Conservation (phyloP, 1,284 basidiomycete genomes). For the Spongispora temasekensis region DNA sequence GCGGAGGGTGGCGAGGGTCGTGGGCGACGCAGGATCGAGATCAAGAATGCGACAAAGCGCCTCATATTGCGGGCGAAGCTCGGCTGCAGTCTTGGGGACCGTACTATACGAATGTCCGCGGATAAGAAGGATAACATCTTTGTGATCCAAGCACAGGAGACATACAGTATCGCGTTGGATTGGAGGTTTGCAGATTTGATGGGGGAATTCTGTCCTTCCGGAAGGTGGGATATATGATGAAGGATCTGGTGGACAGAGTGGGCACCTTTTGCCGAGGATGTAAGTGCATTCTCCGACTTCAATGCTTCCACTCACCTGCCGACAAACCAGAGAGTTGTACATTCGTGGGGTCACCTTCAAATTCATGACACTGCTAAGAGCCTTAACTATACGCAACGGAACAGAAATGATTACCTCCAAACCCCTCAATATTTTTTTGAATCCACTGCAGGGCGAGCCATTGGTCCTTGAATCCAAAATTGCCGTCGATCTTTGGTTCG, state of each 20-base stretch:
- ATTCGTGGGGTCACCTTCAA: slow-evolving; percentile 54
- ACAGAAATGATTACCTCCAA: slow-evolving; percentile 32
- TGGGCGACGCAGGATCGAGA: slow-evolving; percentile 52
- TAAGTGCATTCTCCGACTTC: too few species aligned
- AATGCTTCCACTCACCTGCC: slow-evolving; percentile 58
- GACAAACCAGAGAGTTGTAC: slow-evolving; percentile 69
- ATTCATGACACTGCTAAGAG: slow-evolving; percentile 56
- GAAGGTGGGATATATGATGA: slow-evolving; percentile 68
- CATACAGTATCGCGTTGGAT: slow-evolving; percentile 73
- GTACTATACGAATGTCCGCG: slow-evolving; percentile 28
- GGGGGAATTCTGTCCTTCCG: slow-evolving; percentile 55
- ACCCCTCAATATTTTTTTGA: slow-evolving; percentile 28
- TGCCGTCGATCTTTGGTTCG: slow-evolving; percentile 59
- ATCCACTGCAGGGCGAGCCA: slow-evolving; percentile 32
- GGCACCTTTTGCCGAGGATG: slow-evolving; percentile 58
- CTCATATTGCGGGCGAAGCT: slow-evolving; percentile 62
- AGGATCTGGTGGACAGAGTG: slow-evolving; percentile 77
- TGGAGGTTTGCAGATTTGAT: slow-evolving; percentile 67
- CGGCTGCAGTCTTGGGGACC: slow-evolving; percentile 56
- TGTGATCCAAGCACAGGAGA: slow-evolving; percentile 3
- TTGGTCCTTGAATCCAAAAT: slow-evolving; percentile 79
- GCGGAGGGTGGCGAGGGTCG: slow-evolving; percentile 50
- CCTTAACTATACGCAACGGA: slow-evolving; percentile 46
- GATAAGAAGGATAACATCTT: too few species aligned
- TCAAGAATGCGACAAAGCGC: slow-evolving; percentile 57